Percentiles rank a stretch among this genome's conserved stretches.
Conservation (phyloP, 106 monocot genomes). For the Dioscorea dumetorum region DNA sequence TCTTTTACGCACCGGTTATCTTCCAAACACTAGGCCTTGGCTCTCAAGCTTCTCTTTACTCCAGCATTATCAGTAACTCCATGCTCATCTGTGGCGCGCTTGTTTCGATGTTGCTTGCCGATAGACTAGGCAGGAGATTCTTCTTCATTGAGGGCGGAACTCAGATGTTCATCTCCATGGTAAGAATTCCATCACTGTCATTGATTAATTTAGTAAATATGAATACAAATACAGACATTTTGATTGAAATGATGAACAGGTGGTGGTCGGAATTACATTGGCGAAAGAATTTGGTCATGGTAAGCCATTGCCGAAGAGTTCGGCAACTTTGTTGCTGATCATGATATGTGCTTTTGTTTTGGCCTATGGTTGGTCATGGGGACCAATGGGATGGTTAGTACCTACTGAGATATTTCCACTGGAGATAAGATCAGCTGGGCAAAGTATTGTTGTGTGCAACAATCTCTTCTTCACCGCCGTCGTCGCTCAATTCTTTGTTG, state of each 20-base stretch:
- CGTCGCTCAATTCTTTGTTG: slow-evolving; percentile 44
- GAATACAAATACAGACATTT: no score
- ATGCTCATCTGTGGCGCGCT: slow-evolving; percentile 38
- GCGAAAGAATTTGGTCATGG: slow-evolving; percentile 28
- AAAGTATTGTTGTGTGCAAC: slow-evolving; percentile 39
- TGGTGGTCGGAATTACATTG: slow-evolving; percentile 22
- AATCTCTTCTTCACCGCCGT: slow-evolving; percentile 46
- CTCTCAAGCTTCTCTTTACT: slow-evolving; percentile 39
- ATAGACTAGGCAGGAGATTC: slow-evolving; percentile 38
- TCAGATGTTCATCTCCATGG: slow-evolving; percentile 48
- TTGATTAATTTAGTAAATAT: no score
- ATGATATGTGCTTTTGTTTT: slow-evolving; percentile 8
- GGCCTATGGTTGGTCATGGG: slow-evolving; percentile 45
- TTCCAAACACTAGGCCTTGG: slow-evolving; percentile 55
- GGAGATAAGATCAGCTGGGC: slow-evolving; percentile 46
- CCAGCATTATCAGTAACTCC: slow-evolving; percentile 32
- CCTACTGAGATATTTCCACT: slow-evolving; percentile 34
- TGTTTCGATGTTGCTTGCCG: slow-evolving; percentile 29
- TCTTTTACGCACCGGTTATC: slow-evolving; percentile 48
- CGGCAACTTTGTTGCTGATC: slow-evolving; percentile 20
- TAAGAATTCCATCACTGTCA: background rate
- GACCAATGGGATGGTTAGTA: slow-evolving; percentile 28
- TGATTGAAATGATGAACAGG: slow-evolving; percentile 8
- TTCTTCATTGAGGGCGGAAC: slow-evolving; percentile 44
- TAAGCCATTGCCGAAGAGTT: slow-evolving; percentile 8